Evolutionary conservation across 306 rosid species (phyloP).

Genomic region (Begonia peltatifolia): DNA sequence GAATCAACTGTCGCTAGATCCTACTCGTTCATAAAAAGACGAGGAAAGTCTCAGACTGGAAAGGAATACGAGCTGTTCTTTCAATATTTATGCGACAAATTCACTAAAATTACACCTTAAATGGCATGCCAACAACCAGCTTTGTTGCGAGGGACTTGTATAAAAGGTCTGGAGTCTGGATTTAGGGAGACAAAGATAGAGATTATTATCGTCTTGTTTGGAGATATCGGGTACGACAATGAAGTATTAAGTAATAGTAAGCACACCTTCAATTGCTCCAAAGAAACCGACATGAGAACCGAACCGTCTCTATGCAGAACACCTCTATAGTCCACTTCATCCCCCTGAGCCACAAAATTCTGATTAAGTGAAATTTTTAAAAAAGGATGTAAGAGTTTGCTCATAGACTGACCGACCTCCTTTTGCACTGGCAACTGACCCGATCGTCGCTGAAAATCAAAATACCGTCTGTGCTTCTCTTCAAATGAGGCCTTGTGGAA

Average conservation of each 20-base stretch:
- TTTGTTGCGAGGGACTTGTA: constrained; percentile 90
- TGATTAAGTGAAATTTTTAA: too few relatives aligned
- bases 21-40: constrained; percentile 27
- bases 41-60: constrained; percentile 10
- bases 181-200: constrained; percentile 9
- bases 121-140: constrained; percentile 92
- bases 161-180: constrained; percentile 70
- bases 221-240: background rate
- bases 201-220: constrained; percentile 1
- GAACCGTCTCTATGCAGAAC: constrained; percentile 92
- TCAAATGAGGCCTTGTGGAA: constrained; percentile 72
- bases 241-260: constrained; percentile 3
- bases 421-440: constrained; percentile 87
- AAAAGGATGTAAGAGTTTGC: background rate
- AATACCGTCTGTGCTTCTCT: constrained; percentile 84
- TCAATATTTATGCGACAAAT: constrained; percentile 2
- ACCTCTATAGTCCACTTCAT: constrained; percentile 94
- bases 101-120: constrained; percentile 46
- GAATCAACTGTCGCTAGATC: constrained; percentile 98
- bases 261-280: constrained; percentile 76
- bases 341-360: constrained; percentile 42
- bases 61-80: constrained; percentile 2
- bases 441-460: constrained; percentile 91
- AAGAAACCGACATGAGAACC: constrained; percentile 83
- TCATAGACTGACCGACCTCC: constrained; percentile 61